A percentile compares a stretch with the other conserved stretches of the same genome.
These are phyloP conservation scores for Oryza nivara DNA, from an alignment of 176 grass and related monocot species.

Conservation along the genomic window DNA sequence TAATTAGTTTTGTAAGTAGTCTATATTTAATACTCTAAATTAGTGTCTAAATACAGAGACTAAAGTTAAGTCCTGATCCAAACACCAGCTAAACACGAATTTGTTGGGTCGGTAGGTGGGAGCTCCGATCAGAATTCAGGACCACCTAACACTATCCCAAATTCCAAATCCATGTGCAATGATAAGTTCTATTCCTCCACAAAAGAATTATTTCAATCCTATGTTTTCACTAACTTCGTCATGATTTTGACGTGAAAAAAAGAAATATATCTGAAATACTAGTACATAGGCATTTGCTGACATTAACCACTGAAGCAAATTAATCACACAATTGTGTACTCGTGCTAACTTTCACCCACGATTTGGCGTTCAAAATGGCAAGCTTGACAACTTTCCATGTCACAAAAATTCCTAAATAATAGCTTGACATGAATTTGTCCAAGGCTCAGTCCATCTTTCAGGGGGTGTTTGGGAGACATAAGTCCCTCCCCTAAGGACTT, in stretches of 20 bases:
- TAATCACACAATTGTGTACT: not conserved
- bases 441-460: not conserved
- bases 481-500: no score
- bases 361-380: not conserved
- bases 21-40: no score
- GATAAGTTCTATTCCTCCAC: not conserved
- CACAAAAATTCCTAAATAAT: not conserved
- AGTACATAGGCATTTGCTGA: not conserved
- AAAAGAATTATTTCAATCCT: not conserved
- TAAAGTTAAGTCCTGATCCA: no score
- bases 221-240: not conserved
- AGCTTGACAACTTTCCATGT: not conserved
- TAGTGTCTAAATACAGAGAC: no score
- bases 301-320: not conserved
- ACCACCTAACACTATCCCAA: not conserved
- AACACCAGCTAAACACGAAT: not conserved
- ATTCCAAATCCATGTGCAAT: not conserved
- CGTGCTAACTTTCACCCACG: not conserved
- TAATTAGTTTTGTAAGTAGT: no score
- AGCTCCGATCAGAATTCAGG: not conserved
- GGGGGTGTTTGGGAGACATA: no score
- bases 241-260: not conserved
- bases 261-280: not conserved
- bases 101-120: conserved; percentile 8
- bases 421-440: not conserved